Evolutionary conservation across 2,329 filamentous ascomycete genomes (phyloP).

Genomic region (Fusarium mundagurra): DNA sequence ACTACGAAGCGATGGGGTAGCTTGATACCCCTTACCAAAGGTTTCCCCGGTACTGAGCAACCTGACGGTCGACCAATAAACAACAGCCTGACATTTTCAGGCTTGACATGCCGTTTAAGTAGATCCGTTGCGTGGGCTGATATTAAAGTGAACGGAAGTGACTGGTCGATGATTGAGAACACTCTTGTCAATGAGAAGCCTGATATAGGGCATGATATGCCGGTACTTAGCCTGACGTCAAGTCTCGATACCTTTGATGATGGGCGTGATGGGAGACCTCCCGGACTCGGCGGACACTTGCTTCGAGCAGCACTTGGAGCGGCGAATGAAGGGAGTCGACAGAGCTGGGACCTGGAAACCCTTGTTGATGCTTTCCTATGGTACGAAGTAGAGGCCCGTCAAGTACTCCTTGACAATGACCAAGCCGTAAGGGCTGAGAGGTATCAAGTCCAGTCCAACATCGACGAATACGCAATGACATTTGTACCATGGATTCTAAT

Average conservation of each 20-base stretch:
- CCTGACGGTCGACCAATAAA: not conserved
- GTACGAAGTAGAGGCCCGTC: constrained; percentile 6
- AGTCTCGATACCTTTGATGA: not conserved
- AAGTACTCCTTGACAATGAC: not conserved
- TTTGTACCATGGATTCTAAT: constrained; percentile 31
- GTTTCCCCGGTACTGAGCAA: not conserved
- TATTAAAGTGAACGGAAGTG: constrained; percentile 1
- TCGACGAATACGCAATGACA: constrained; percentile 21
- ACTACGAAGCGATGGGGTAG: not conserved
- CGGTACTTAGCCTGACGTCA: not conserved
- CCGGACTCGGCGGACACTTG: constrained; percentile 18
- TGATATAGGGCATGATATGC: not conserved
- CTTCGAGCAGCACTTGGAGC: not conserved
- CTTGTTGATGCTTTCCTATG: constrained; percentile 25
- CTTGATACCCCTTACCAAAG: not conserved
- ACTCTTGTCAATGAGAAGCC: not conserved
- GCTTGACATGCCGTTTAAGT: constrained; percentile 1
- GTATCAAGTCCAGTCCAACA: constrained; percentile 3
- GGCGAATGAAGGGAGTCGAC: not conserved
- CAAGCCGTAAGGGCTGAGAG: not conserved
- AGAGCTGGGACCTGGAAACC: constrained; percentile 8
- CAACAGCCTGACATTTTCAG: constrained; percentile 7
- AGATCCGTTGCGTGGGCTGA: constrained; percentile 19
- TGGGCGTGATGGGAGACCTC: not conserved
- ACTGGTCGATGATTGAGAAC: not conserved